Evolutionary conservation across 371 early-diverging fungal genomes (phyloP).

Genomic region (Mortierella sp.): DNA sequence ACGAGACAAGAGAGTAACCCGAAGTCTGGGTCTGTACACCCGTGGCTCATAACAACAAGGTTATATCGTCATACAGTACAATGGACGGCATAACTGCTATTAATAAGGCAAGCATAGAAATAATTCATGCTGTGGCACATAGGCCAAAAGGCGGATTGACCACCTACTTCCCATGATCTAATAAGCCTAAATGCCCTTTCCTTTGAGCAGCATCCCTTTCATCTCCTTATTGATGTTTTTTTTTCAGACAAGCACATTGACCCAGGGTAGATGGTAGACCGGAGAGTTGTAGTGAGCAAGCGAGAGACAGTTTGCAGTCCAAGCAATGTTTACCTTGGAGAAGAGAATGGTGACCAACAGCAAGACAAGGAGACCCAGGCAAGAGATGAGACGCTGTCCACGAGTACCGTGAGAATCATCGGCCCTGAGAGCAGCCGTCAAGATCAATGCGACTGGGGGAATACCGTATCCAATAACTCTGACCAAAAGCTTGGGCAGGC

Average conservation of each 20-base stretch:
- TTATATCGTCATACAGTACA: neutral
- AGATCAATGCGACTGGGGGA: conserved; percentile 62
- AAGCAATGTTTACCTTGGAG: conserved; percentile 62
- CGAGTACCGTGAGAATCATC: conserved; percentile 67
- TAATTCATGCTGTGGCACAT: neutral
- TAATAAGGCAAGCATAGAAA: neutral
- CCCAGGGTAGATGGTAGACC: too few relatives aligned
- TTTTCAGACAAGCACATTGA: neutral
- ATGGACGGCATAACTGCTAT: neutral
- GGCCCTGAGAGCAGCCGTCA: conserved; percentile 72
- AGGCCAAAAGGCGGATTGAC: conserved; percentile 18
- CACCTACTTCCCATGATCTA: neutral
- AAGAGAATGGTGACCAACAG: conserved; percentile 60
- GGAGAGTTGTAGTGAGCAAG: too few relatives aligned
- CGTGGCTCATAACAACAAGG: neutral
- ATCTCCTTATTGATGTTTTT: neutral
- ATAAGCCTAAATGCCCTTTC: neutral
- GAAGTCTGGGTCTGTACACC: too few relatives aligned
- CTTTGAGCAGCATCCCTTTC: neutral
- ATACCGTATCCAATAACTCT: conserved; percentile 52
- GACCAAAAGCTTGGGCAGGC: conserved; percentile 19
- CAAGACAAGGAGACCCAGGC: conserved; percentile 79
- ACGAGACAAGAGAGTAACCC: too few relatives aligned
- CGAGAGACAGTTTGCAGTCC: neutral
- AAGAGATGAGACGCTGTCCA: conserved; percentile 78